A percentile compares a stretch with the other conserved stretches of the same genome.
These are phyloP conservation scores for Nothophaeocryptopus gaeumannii DNA, from an alignment of 2,329 filamentous ascomycete species.

Conservation along the genomic window DNA sequence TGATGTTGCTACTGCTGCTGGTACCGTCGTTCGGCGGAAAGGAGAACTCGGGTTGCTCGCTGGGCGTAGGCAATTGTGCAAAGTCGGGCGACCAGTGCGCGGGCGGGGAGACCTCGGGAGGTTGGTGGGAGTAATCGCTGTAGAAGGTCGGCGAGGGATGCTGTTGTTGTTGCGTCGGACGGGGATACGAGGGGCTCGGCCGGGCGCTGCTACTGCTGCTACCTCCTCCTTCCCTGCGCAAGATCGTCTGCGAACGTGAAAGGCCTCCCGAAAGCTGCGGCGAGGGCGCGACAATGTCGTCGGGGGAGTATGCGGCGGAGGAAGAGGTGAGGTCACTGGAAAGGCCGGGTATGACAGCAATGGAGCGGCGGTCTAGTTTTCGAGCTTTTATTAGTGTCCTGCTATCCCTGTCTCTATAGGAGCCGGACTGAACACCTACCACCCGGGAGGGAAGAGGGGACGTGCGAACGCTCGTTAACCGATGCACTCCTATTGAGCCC, in stretches of 20 bases:
- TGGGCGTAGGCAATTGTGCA: slow-evolving; percentile 24
- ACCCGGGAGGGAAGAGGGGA: slow-evolving; percentile 7
- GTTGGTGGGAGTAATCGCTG: background rate
- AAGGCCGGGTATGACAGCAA: slow-evolving; percentile 19
- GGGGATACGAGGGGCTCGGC: background rate
- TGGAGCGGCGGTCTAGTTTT: slow-evolving; percentile 25
- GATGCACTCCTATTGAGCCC: slow-evolving; percentile 12
- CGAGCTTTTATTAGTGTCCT: slow-evolving; percentile 6
- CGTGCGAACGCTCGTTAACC: slow-evolving; percentile 8
- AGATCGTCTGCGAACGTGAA: slow-evolving; percentile 28
- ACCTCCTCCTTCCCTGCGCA: slow-evolving; percentile 21
- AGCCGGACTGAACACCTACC: slow-evolving; percentile 10
- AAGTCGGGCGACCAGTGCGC: slow-evolving; percentile 25
- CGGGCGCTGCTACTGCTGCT: slow-evolving; percentile 5
- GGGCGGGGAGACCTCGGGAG: slow-evolving; percentile 16
- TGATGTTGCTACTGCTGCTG: background rate
- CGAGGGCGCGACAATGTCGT: slow-evolving; percentile 14
- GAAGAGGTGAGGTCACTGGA: slow-evolving; percentile 7
- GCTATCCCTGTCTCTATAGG: background rate
- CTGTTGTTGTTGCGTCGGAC: slow-evolving; percentile 1
- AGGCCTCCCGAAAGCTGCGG: slow-evolving; percentile 21
- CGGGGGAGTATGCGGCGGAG: slow-evolving; percentile 15
- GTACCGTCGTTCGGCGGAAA: slow-evolving; percentile 7
- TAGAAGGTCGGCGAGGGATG: background rate
- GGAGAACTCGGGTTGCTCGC: slow-evolving; percentile 17